Base-by-base conservation (phyloP, 1,284 basidiomycete genomes). In the Naganishia sp. region DNA sequence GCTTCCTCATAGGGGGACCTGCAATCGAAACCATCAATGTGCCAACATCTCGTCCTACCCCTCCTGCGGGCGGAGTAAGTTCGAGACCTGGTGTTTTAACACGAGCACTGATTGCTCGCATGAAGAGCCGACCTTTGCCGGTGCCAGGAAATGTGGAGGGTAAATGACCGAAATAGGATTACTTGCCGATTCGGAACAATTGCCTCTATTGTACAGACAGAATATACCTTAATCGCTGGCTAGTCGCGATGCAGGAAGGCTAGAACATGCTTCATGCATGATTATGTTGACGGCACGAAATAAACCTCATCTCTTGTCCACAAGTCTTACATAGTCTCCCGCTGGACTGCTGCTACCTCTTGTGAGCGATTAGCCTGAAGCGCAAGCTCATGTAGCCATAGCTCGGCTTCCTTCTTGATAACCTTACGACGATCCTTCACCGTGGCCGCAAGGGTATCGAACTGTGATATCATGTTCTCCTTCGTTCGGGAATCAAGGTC, bases 121-220 rank as follows among this genome's bases (percentile, higher is more conserved):
- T 43, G 16, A 28, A 61, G 59, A 61, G 59, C 44, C 59, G 59
- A 13, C 59, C 59, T 7, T 44, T 61, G 42, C 59, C 59, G 15
- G 48, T 61, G 33, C 57, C 57, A 1, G 57, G 57, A 5, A 60
- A 60, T 48, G 18, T 31, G 2, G 31, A 39, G 23, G 31, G n/a
- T 18, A 60, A 60, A 23, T 60, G 31, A 48, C 15, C 11, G 28
- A 53, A 7, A 39, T 39, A 9, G 36, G 13, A 13, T 10, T 7
- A 13, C 36, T 39, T 39, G 36, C 13, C 36, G 2, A 39, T 39
- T 13, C 13, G 36, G 36, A 13, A 39, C 36, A 13, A 39, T 13
- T 39, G 13, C 36, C 36, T 39, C 13, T 13, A 39, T 39, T 13
- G 2, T 39, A 39, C 13, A 7, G 13, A 39, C 2, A 2, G 36